phyloP scores from a whole-genome alignment of 108 stramenopile genomes.

The Skeletonema grethae region DNA sequence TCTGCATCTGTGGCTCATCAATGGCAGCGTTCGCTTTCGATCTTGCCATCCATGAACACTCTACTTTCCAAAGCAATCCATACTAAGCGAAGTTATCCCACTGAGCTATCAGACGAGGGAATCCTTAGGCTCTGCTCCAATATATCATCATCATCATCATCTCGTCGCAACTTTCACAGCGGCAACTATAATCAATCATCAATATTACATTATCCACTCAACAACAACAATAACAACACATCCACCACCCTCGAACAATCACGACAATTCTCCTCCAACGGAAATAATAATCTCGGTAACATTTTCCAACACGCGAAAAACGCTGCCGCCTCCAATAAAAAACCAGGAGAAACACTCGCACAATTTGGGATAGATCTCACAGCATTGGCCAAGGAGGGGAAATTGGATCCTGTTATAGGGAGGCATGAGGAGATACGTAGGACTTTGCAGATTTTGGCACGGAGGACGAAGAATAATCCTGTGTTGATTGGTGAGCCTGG shows the following conservation, averaged over 20 bases:
- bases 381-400: constrained; percentile 74
- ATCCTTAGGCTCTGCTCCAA: neutral
- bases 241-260: neutral
- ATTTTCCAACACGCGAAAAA: neutral
- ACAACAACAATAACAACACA: too few relatives aligned
- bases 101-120: neutral
- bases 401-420: constrained; percentile 97
- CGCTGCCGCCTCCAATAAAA: constrained; percentile 50
- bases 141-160: too few relatives aligned
- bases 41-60: neutral
- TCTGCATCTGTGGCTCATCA: neutral
- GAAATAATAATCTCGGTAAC: neutral
- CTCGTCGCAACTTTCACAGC: too few relatives aligned
- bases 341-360: constrained; percentile 89
- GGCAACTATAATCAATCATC: neutral
- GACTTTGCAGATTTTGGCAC: constrained; percentile 94
- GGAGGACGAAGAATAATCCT: constrained; percentile 99
- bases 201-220: neutral
- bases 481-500: constrained; percentile 98
- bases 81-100: too few relatives aligned
- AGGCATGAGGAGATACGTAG: constrained; percentile 97
- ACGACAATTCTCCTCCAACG: neutral
- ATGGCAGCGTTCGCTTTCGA: constrained; percentile 3
- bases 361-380: constrained; percentile 98
- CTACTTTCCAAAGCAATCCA: neutral